Evolutionary conservation across 306 rosid genomes (phyloP).

Genomic region (Cucurbita argyrosperma): DNA sequence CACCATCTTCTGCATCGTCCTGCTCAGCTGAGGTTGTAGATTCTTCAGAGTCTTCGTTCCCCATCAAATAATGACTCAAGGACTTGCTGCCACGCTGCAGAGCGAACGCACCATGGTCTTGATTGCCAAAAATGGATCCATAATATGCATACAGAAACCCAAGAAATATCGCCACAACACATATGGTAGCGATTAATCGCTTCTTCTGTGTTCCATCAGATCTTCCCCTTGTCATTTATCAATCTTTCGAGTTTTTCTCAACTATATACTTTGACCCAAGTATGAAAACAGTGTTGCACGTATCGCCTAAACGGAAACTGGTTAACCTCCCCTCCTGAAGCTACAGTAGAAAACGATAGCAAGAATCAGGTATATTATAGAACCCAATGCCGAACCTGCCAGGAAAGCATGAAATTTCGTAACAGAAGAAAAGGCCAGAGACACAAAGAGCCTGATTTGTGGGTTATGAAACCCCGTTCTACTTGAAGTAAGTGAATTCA

Average conservation of each 20-base stretch:
- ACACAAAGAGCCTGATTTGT: neutral
- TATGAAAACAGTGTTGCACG: neutral
- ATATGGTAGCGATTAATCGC: constrained; percentile 46
- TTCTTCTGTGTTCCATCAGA: constrained; percentile 72
- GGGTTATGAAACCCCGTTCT: neutral
- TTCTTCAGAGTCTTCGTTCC: constrained; percentile 50
- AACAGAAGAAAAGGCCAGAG: neutral
- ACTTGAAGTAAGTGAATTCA: neutral
- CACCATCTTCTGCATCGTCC: constrained; percentile 40
- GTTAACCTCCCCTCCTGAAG: neutral
- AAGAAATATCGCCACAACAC: constrained; percentile 40
- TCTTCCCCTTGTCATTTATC: constrained; percentile 68
- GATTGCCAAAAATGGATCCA: constrained; percentile 80
- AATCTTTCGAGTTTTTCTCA: constrained; percentile 12
- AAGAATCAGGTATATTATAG: neutral
- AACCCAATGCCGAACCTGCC: neutral
- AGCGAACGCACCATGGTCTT: constrained; percentile 24
- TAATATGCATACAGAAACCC: constrained; percentile 64
- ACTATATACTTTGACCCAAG: neutral
- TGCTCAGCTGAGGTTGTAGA: constrained; percentile 37
- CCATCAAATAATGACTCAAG: constrained; percentile 60
- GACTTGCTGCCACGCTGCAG: constrained; percentile 72
- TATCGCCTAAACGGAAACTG: neutral
- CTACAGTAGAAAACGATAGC: neutral
- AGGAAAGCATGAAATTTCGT: neutral